Conservation (phyloP, 2,329 filamentous ascomycete species). For the Botrytis squamosa region DNA sequence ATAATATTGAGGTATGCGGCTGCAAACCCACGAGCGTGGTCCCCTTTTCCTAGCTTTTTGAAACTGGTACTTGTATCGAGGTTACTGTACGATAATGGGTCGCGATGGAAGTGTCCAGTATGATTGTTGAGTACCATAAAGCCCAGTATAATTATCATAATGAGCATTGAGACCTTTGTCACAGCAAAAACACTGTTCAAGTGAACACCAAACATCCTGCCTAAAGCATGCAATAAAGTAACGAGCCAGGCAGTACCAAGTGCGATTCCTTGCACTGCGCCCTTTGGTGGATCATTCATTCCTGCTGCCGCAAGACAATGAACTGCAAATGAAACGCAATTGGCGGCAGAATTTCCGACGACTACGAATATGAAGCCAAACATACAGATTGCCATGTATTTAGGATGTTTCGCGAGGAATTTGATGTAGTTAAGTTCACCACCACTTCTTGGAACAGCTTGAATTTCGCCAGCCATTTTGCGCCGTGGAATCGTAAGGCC, state of each 20-base stretch:
- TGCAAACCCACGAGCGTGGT: constrained; percentile 39
- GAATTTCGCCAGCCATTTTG: constrained; percentile 42
- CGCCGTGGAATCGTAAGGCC: constrained; percentile 49
- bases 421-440: constrained; percentile 48
- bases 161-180: constrained; percentile 49
- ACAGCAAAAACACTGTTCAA: constrained; percentile 51
- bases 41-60: constrained; percentile 21
- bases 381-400: constrained; percentile 39
- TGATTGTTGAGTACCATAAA: constrained; percentile 23
- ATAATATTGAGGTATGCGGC: constrained; percentile 47
- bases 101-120: constrained; percentile 3
- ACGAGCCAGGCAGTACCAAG: constrained; percentile 46
- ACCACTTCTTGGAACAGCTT: constrained; percentile 46
- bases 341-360: constrained; percentile 51
- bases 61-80: constrained; percentile 23
- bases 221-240: constrained; percentile 49
- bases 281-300: constrained; percentile 34
- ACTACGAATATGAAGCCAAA: constrained; percentile 41
- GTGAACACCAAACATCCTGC: constrained; percentile 49
- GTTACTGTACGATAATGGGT: constrained; percentile 21
- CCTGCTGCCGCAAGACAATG: constrained; percentile 43
- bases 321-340: constrained; percentile 52
- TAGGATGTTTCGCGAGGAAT: not conserved
- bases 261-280: constrained; percentile 48
- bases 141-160: constrained; percentile 46